Evolutionary conservation across 106 monocot species (phyloP).

Genomic region (Xerophyta viscosa): DNA sequence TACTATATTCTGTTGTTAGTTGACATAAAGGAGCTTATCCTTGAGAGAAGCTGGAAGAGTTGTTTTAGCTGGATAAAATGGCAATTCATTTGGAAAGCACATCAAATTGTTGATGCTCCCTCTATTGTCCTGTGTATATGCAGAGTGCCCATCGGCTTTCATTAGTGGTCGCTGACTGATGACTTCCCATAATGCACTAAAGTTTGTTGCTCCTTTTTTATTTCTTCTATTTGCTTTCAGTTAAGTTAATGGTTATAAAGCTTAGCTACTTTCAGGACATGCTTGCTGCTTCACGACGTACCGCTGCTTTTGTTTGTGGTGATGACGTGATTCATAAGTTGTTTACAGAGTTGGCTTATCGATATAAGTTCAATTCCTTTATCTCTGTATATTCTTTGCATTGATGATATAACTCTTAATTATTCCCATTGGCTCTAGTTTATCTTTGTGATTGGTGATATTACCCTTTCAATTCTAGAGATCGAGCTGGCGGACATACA

Average conservation of each 20-base stretch:
- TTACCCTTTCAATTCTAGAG: conserved; percentile 18
- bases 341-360: conserved; percentile 88
- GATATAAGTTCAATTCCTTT: conserved; percentile 59
- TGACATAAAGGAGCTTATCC: no score
- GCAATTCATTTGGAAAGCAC: no score
- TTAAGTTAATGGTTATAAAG: background rate
- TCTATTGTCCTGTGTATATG: no score
- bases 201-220: background rate
- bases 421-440: no score
- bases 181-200: no score
- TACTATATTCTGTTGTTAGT: no score
- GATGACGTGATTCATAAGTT: conserved; percentile 96
- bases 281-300: conserved; percentile 64
- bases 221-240: background rate
- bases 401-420: no score
- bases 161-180: no score
- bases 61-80: no score
- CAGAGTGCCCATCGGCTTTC: no score
- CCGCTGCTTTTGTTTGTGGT: conserved; percentile 93
- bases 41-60: no score
- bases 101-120: no score
- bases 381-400: background rate
- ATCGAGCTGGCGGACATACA: conserved; percentile 95
- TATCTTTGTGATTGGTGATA: background rate
- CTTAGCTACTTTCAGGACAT: conserved; percentile 49